Evolutionary conservation across 1,284 basidiomycete genomes (phyloP).

Genomic region (Ceratobasidium sp.): DNA sequence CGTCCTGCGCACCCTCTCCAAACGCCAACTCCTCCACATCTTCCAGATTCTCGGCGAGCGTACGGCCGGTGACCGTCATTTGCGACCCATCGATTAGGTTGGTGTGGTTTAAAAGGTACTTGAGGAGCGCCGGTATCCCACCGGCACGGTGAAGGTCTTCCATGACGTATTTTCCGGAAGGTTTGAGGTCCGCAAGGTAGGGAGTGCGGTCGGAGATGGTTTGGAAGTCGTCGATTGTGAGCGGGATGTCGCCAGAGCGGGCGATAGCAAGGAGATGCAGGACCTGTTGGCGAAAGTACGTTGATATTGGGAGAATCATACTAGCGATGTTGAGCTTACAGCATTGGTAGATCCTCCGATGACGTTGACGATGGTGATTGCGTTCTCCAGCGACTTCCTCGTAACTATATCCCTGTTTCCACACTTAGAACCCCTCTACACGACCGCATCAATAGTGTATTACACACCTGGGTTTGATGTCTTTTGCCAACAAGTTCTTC

Average conservation of each 20-base stretch:
- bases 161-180: constrained; percentile 95
- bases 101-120: constrained; percentile 89
- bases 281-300: constrained; percentile 60
- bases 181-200: constrained; percentile 95
- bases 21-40: constrained; percentile 82
- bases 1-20: constrained; percentile 76
- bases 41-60: constrained; percentile 89
- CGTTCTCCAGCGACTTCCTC: constrained; percentile 90
- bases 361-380: constrained; percentile 84
- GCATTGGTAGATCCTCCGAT: constrained; percentile 95
- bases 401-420: constrained; percentile 84
- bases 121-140: constrained; percentile 83
- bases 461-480: constrained; percentile 82
- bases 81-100: constrained; percentile 90
- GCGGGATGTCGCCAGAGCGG: constrained; percentile 84
- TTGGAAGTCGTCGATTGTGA: constrained; percentile 96
- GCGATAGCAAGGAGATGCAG: constrained; percentile 95
- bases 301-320: constrained; percentile 18
- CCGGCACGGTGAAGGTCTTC: constrained; percentile 94
- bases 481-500: constrained; percentile 82
- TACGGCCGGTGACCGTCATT: constrained; percentile 94
- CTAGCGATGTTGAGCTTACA: constrained; percentile 59
- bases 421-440: neutral
- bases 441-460: constrained; percentile 24
- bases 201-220: constrained; percentile 86